Conservation (phyloP, 208 protist species). For the Spongospora subterranea region DNA sequence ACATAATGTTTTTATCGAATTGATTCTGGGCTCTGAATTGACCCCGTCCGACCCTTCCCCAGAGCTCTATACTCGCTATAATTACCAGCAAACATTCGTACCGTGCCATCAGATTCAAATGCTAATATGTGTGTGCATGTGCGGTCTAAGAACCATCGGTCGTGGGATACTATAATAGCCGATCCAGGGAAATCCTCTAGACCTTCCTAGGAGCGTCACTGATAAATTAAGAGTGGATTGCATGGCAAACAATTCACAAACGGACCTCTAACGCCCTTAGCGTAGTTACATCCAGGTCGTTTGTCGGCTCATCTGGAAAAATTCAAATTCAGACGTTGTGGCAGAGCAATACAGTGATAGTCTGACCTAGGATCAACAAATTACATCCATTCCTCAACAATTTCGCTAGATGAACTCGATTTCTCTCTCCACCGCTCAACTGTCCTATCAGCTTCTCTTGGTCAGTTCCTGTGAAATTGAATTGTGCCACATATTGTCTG, state of each 20-base stretch:
- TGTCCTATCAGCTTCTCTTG: slow-evolving; percentile 71
- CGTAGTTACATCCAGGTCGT: slow-evolving; percentile 75
- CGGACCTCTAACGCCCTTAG: slow-evolving; percentile 74
- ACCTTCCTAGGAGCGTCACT: slow-evolving; percentile 5
- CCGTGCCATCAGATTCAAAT: slow-evolving; percentile 69
- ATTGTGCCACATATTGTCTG: slow-evolving; percentile 67
- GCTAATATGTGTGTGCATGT: slow-evolving; percentile 75
- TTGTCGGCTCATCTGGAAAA: slow-evolving; percentile 74
- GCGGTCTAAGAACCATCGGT: slow-evolving; percentile 76
- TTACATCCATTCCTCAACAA: slow-evolving; percentile 72
- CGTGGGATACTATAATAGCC: slow-evolving; percentile 73
- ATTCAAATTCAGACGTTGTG: slow-evolving; percentile 70
- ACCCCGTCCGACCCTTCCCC: too few relatives aligned
- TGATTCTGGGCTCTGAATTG: too few relatives aligned
- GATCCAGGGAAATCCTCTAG: slow-evolving; percentile 70
- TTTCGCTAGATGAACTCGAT: slow-evolving; percentile 75
- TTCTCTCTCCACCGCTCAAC: slow-evolving; percentile 72
- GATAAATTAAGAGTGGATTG: not conserved
- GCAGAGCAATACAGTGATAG: not conserved
- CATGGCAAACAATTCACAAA: not conserved
- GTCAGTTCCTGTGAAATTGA: slow-evolving; percentile 68
- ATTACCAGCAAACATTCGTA: slow-evolving; percentile 48
- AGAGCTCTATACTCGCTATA: slow-evolving; percentile 53
- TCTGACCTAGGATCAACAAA: slow-evolving; percentile 71
- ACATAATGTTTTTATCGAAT: too few relatives aligned